Conservation (phyloP, 2,329 filamentous ascomycete species). For the Bipolaris cookei region DNA sequence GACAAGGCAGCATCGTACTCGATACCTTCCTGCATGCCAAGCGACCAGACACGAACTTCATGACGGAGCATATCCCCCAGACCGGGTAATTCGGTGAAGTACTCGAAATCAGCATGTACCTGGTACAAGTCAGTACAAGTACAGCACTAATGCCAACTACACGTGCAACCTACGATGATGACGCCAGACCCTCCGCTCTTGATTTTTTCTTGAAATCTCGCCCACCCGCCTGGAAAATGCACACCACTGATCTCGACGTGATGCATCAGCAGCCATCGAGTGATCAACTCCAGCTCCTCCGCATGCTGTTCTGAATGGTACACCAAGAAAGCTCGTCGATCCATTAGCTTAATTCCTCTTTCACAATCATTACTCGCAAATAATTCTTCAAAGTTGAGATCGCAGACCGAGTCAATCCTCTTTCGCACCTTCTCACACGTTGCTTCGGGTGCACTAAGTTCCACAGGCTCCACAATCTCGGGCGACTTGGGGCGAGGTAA, state of each 20-base stretch:
- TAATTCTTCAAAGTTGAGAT: conserved; percentile 32
- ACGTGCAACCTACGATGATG: conserved; percentile 31
- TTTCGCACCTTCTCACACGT: conserved; percentile 21
- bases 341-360: conserved; percentile 13
- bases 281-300: conserved; percentile 40
- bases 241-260: conserved; percentile 37
- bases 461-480: neutral
- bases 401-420: conserved; percentile 24
- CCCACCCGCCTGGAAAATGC: conserved; percentile 36
- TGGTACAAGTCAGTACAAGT: conserved; percentile 23
- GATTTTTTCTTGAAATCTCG: conserved; percentile 30
- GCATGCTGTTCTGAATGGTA: conserved; percentile 37
- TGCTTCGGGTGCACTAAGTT: neutral
- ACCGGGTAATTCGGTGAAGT: conserved; percentile 39
- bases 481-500: neutral
- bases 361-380: conserved; percentile 26
- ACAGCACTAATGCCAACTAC: too few species aligned
- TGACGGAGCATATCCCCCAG: conserved; percentile 42
- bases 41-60: conserved; percentile 42
- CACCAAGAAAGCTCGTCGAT: conserved; percentile 36
- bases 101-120: conserved; percentile 43
- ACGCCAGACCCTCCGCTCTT: conserved; percentile 31
- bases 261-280: conserved; percentile 41
- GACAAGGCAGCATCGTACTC: conserved; percentile 25
- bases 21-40: conserved; percentile 36